A percentile compares a stretch with the other conserved stretches of the same genome.
phyloP scores from a whole-genome alignment of 805 yeast genomes.

The Jamesozyma rosinii region DNA sequence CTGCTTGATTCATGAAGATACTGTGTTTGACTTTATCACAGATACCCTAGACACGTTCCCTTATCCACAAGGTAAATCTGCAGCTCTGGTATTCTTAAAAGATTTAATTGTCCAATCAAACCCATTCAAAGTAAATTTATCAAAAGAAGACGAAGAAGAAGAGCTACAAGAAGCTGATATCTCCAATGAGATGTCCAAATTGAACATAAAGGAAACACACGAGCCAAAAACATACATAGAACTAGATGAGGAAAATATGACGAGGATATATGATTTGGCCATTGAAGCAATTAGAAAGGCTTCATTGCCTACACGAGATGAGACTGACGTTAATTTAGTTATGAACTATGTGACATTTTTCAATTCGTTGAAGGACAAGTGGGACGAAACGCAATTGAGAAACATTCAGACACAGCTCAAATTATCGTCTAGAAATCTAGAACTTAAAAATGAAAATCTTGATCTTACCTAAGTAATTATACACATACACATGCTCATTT shows the following conservation, averaged over 20 bases:
- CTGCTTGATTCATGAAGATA: conserved; percentile 46
- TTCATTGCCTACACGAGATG: conserved; percentile 14
- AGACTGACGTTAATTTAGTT: conserved; percentile 25
- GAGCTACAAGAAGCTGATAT: not conserved
- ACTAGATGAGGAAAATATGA: conserved; percentile 34
- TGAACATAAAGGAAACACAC: conserved; percentile 4
- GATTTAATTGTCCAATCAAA: conserved; percentile 43
- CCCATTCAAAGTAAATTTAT: not conserved
- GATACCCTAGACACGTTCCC: conserved; percentile 65
- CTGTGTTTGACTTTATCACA: conserved; percentile 49
- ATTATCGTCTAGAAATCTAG: not conserved
- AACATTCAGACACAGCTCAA: not conserved
- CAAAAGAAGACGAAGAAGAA: not conserved
- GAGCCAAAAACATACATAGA: conserved; percentile 29
- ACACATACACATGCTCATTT: not conserved
- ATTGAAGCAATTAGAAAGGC: conserved; percentile 12
- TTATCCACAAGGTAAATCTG: conserved; percentile 48
- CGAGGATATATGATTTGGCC: conserved; percentile 30
- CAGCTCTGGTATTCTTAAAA: conserved; percentile 58
- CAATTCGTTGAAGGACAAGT: conserved; percentile 29
- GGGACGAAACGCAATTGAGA: conserved; percentile 22
- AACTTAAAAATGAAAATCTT: not conserved
- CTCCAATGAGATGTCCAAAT: conserved; percentile 1
- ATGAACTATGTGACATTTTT: conserved; percentile 51
- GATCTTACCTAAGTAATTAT: not conserved